Percentiles rank a stretch among this genome's conserved stretches.
Evolutionary conservation across 306 rosid genomes (phyloP).

Genomic region (Dalbergia cochinchinensis): DNA sequence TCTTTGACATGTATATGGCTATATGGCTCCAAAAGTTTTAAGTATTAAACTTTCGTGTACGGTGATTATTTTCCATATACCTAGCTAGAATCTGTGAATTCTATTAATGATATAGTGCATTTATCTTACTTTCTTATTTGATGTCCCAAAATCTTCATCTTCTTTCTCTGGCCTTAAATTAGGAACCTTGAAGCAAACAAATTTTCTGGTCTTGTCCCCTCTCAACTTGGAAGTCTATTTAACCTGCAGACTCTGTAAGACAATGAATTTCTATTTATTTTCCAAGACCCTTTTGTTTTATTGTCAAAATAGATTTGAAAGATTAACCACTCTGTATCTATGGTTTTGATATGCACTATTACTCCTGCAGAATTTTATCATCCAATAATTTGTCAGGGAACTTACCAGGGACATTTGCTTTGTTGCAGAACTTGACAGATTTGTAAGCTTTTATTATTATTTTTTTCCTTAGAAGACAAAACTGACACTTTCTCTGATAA

Average conservation of each 20-base stretch:
- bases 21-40: conserved; percentile 17
- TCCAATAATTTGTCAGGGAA: conserved; percentile 80
- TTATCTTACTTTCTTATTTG: conserved; percentile 31
- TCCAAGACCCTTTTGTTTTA: conserved; percentile 16
- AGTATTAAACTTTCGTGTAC: conserved; percentile 3
- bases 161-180: conserved; percentile 31
- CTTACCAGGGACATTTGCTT: conserved; percentile 65
- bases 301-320: conserved; percentile 29
- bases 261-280: conserved; percentile 35
- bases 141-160: conserved; percentile 1
- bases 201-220: conserved; percentile 74
- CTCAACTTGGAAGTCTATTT: conserved; percentile 70
- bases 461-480: conserved; percentile 23
- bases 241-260: conserved; percentile 72
- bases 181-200: conserved; percentile 86
- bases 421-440: conserved; percentile 65
- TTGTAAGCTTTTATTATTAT: conserved; percentile 58
- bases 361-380: conserved; percentile 66
- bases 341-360: conserved; percentile 35
- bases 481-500: conserved; percentile 12
- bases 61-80: conserved; percentile 20
- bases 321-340: conserved; percentile 22
- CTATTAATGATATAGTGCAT: conserved; percentile 11
- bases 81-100: conserved; percentile 1
- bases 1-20: conserved; percentile 13